phyloP scores from a whole-genome alignment of 2,329 filamentous ascomycete genomes.

The Trichoderma brevicompactum region DNA sequence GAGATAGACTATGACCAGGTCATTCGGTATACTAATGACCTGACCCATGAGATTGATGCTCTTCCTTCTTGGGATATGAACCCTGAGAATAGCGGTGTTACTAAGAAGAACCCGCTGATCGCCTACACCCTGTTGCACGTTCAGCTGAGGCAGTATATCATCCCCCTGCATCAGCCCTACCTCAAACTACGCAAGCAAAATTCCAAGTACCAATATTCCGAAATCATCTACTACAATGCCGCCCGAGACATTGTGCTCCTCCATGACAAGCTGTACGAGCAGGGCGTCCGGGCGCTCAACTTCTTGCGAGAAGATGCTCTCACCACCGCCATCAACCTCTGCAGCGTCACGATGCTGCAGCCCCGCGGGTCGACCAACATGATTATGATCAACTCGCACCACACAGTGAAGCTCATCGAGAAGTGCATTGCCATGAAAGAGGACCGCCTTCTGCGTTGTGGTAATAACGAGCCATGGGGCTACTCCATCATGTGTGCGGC shows the following conservation, averaged over 20 bases:
- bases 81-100: slow-evolving; percentile 41
- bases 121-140: slow-evolving; percentile 65
- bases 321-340: slow-evolving; percentile 64
- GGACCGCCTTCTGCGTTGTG: slow-evolving; percentile 63
- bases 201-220: slow-evolving; percentile 65
- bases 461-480: slow-evolving; percentile 67
- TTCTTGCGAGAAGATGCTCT: slow-evolving; percentile 64
- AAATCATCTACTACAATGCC: slow-evolving; percentile 66
- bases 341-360: slow-evolving; percentile 64
- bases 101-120: slow-evolving; percentile 59
- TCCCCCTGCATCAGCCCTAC: slow-evolving; percentile 64
- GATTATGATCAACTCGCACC: slow-evolving; percentile 65
- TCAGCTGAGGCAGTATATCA: slow-evolving; percentile 65
- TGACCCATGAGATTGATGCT: slow-evolving; percentile 64
- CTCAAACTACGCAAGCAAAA: slow-evolving; percentile 63
- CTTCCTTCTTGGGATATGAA: slow-evolving; percentile 59
- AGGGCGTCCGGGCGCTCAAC: slow-evolving; percentile 62
- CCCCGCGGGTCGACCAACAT: slow-evolving; percentile 62
- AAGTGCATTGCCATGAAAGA: slow-evolving; percentile 65
- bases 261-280: slow-evolving; percentile 63
- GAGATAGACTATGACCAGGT: slow-evolving; percentile 66
- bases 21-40: slow-evolving; percentile 63
- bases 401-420: slow-evolving; percentile 64
- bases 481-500: slow-evolving; percentile 67
- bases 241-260: slow-evolving; percentile 65